Conservation (phyloP, 495 filamentous ascomycete species). For the Lentithecium fluviatile region DNA sequence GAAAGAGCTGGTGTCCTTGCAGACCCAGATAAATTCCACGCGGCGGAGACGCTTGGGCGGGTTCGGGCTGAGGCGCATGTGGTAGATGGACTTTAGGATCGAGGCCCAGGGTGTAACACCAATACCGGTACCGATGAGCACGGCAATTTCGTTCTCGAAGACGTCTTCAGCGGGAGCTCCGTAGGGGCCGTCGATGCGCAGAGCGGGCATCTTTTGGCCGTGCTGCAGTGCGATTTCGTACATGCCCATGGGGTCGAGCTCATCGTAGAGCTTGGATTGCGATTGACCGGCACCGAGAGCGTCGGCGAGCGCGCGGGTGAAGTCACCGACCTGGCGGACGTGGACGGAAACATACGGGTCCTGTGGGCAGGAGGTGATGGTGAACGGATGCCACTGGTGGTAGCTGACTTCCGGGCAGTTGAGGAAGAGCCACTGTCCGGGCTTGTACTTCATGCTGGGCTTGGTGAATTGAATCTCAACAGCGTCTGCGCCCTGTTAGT, state of each 20-base stretch:
- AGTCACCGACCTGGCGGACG: conserved; percentile 94
- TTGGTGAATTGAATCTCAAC: conserved; percentile 98
- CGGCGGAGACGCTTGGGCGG: conserved; percentile 82
- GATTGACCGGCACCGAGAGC: conserved; percentile 86
- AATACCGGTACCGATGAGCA: conserved; percentile 96
- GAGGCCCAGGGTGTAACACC: conserved; percentile 97
- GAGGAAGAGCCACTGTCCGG: conserved; percentile 96
- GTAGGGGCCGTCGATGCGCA: conserved; percentile 94
- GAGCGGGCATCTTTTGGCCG: conserved; percentile 80
- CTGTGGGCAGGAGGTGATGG: conserved; percentile 96
- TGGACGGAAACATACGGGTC: conserved; percentile 93
- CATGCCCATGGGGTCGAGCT: conserved; percentile 90
- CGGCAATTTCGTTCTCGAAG: conserved; percentile 97
- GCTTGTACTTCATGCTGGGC: conserved; percentile 95
- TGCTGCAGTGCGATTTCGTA: conserved; percentile 97
- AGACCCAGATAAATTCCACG: conserved; percentile 99
- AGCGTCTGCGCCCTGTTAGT: conserved; percentile 63
- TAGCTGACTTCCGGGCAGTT: conserved; percentile 84
- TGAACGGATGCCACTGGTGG: conserved; percentile 98
- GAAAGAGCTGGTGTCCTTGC: conserved; percentile 92
- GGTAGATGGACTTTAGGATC: conserved; percentile 98
- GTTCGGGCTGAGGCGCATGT: conserved; percentile 81
- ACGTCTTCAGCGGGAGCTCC: conserved; percentile 96
- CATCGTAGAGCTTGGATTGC: conserved; percentile 81
- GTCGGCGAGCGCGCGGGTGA: conserved; percentile 82